Percentiles rank a stretch among this genome's conserved stretches.
phyloP scores from a whole-genome alignment of 345 rosid genomes.

The Eutrema yunnanense region DNA sequence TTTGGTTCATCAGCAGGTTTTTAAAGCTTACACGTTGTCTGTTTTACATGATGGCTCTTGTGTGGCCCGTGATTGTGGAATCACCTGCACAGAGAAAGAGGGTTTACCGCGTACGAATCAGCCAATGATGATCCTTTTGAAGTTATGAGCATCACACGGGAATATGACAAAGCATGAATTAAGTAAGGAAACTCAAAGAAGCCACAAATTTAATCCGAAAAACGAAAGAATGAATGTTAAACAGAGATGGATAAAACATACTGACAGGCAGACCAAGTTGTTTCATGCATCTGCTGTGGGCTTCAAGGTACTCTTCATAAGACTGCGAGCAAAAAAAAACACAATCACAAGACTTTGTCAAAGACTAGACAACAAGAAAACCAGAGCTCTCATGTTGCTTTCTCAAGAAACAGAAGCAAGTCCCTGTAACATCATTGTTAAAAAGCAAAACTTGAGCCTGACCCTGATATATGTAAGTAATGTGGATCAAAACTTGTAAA shows the following conservation, averaged over 20 bases:
- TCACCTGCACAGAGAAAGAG: slow-evolving; percentile 38
- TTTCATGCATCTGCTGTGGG: slow-evolving; percentile 64
- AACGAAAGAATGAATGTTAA: neutral
- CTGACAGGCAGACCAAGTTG: slow-evolving; percentile 60
- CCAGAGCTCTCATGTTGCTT: neutral
- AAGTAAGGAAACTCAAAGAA: neutral
- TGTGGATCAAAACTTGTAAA: neutral
- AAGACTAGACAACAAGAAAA: neutral
- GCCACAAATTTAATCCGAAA: neutral
- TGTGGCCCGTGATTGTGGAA: slow-evolving; percentile 34
- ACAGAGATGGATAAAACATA: slow-evolving; percentile 27
- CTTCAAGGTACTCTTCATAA: slow-evolving; percentile 91
- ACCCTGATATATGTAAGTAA: neutral
- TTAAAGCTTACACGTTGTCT: slow-evolving; percentile 47
- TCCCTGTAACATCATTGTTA: neutral
- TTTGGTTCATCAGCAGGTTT: slow-evolving; percentile 8
- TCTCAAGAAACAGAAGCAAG: neutral
- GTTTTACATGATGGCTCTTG: slow-evolving; percentile 50
- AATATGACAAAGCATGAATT: neutral
- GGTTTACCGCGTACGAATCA: neutral
- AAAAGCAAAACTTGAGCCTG: neutral
- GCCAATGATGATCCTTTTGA: neutral
- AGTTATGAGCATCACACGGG: neutral
- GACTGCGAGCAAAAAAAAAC: slow-evolving; percentile 51
- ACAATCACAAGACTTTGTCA: slow-evolving; percentile 22